Base-by-base conservation (phyloP, 768 basidiomycete species). In the Russula sp. region DNA sequence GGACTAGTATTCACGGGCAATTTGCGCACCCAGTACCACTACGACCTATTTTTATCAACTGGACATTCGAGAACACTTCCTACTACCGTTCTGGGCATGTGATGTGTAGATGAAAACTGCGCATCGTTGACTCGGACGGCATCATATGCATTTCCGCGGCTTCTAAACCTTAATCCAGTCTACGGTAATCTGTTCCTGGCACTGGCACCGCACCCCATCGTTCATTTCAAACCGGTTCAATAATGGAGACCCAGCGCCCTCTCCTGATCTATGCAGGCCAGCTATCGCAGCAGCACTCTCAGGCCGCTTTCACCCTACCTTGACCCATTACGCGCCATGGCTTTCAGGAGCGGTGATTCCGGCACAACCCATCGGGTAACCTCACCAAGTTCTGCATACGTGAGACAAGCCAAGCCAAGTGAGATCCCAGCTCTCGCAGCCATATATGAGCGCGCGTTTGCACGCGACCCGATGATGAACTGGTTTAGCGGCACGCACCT, bases 381-480 rank as follows among this genome's bases (percentile, higher is more conserved):
- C 22, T 11, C 53, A n/a, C 5, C 32, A 27, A 48, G 40, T 20
- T 39, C 54, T 20, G 31, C 37, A 13, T 56, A 57, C 5, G 49
- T 63, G 39, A 48, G 61, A 34, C 16, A 20, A 20, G 49, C 49
- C 27, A 57, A 55, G 7, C 61, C 49, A 7, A 56, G 55, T 16
- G 69, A 69, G 27, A 54, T 61, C 32, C 45, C 62, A 10, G 51
- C 56, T 5, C 55, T 62, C 11, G 62, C 65, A 20, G 31, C 44
- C 20, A 57, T 65, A 13, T 64, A 63, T 22, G 57, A 68, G 6
- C 69, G 69, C 18, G 69, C 69, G 0, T 68, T 70, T 52, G 55
- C 57, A 1, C 42, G 55, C 45, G 70, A 71, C 61, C 69, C 70
- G 4, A 13, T 58, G 13, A 68, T 68, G 66, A 68, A 69, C 63